These are phyloP conservation scores for Fusarium agapanthi DNA, from an alignment of 2,329 filamentous ascomycete genomes.

Conservation along the genomic window DNA sequence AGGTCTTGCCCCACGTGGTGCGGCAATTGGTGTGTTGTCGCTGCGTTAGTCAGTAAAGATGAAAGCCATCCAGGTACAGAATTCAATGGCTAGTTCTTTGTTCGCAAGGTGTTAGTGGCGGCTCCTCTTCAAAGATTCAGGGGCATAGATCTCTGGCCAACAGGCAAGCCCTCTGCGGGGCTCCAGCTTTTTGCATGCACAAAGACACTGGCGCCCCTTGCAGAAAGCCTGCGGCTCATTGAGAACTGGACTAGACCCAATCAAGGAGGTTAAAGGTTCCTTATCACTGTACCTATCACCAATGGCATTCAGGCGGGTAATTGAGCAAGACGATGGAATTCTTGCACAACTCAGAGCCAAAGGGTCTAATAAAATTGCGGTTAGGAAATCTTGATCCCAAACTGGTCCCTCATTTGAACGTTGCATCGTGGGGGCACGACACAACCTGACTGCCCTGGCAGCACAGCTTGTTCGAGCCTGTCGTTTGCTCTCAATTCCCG, in stretches of 20 bases:
- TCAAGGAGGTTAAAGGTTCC: constrained; percentile 11
- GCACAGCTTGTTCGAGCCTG: not conserved
- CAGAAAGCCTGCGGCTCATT: constrained; percentile 39
- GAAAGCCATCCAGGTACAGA: constrained; percentile 22
- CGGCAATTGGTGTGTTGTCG: constrained; percentile 18
- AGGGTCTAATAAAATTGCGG: not conserved
- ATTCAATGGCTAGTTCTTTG: not conserved
- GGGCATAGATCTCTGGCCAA: constrained; percentile 37
- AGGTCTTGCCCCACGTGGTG: constrained; percentile 36
- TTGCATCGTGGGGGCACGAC: constrained; percentile 27
- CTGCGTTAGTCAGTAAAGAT: not conserved
- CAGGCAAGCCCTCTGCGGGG: constrained; percentile 39
- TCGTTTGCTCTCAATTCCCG: constrained; percentile 5
- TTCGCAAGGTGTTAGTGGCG: constrained; percentile 14
- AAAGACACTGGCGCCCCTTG: constrained; percentile 36
- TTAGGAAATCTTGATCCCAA: not conserved
- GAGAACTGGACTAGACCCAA: constrained; percentile 18
- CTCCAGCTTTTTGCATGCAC: constrained; percentile 42
- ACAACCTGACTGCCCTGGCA: not conserved
- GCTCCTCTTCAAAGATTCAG: constrained; percentile 33
- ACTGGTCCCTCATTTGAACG: not conserved
- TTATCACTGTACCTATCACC: constrained; percentile 18
- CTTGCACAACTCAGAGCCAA: constrained; percentile 5
- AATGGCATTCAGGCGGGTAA: not conserved
- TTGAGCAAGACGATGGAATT: constrained; percentile 17